Base-by-base conservation (phyloP, 106 monocot species). In the Dendrobium huoshanense region DNA sequence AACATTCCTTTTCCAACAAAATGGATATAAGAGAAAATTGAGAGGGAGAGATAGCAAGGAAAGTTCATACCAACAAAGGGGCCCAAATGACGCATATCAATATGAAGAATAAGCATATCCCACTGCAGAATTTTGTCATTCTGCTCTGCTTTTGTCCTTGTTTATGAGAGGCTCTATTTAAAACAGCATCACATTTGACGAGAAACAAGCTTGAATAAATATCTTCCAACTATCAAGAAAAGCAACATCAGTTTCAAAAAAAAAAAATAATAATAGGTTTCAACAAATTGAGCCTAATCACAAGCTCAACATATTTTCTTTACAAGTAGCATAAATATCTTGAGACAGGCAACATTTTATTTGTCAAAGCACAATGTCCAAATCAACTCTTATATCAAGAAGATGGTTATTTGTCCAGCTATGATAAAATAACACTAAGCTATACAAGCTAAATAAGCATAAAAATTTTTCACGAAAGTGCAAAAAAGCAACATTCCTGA, bases 71-170 rank as follows among this genome's bases (percentile, higher is more conserved):
- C 92, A 94, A 73, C 97, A 98, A 94, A 79, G 97, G 97, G 19
- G 97, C 97, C 97, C 97, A 98, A 48, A 98, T 98, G 80, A 98
- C 94, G 86, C 97, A 94, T 72, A 98, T 94, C 47, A 98, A 70
- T 85, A 98, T 84, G 70, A 89, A 91, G 84, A 98, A 94, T 78
- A 98, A 86, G 82, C 94, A 94, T 79, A 98, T 92, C 29, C 97
- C 97, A 80, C 89, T 94, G 86, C 90, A 92, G 78, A 92, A 98
- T 85, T 98, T 98, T 72, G 97, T 98, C 89, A 89, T 89, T 83
- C 84, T 94, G 40, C 81, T 86, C 84, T 98, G 97, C 80, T 83
- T 98, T 77, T 98, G 84, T n/a, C 97, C 97, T 84, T 78, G 90
- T 70, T 84, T 82, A 61, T 91, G 97, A 10, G 80, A 85, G 29